Evolutionary conservation across 805 yeast species (phyloP).

Genomic region (Monosporozyma siamensis): DNA sequence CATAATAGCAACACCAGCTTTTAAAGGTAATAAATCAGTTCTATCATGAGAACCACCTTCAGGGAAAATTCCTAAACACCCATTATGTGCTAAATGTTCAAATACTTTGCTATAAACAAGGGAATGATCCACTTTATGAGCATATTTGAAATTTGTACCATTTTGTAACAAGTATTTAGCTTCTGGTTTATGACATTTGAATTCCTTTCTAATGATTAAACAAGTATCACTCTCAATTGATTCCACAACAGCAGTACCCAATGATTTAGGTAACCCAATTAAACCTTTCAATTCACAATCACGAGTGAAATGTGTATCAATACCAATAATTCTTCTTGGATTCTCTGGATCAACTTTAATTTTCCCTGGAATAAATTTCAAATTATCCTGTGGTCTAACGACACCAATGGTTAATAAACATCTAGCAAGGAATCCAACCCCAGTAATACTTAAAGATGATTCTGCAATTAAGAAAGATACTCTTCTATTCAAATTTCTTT

Average conservation of each 20-base stretch:
- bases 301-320: constrained; percentile 42
- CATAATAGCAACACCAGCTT: constrained; percentile 97
- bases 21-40: constrained; percentile 78
- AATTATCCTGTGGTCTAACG: constrained; percentile 81
- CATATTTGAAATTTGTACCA: constrained; percentile 58
- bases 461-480: constrained; percentile 71
- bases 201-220: constrained; percentile 57
- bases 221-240: constrained; percentile 66
- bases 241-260: constrained; percentile 66
- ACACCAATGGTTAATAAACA: constrained; percentile 84
- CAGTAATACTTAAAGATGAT: constrained; percentile 50
- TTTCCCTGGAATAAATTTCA: constrained; percentile 56
- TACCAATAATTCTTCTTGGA: constrained; percentile 51
- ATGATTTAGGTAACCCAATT: constrained; percentile 64
- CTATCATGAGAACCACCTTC: constrained; percentile 98
- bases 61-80: constrained; percentile 87
- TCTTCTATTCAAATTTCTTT: constrained; percentile 47
- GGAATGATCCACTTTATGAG: constrained; percentile 79
- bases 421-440: constrained; percentile 70
- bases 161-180: constrained; percentile 33
- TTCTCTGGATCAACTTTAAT: constrained; percentile 47
- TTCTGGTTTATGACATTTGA: constrained; percentile 42
- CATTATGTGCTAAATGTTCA: constrained; percentile 67
- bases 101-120: constrained; percentile 78
- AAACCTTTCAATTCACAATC: constrained; percentile 58